phyloP scores from a whole-genome alignment of 345 rosid genomes.

The Hibiscus trionum region DNA sequence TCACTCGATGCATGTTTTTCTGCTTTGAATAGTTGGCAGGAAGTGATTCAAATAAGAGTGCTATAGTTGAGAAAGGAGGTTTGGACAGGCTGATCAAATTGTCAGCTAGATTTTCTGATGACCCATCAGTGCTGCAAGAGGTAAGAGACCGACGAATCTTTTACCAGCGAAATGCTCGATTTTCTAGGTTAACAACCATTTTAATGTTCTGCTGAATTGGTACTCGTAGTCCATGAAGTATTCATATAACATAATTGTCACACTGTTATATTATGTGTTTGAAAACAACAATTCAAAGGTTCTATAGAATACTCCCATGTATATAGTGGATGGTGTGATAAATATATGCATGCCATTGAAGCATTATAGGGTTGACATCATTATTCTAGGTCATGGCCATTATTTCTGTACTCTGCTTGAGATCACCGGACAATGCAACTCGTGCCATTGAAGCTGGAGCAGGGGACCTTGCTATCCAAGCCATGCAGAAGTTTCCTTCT shows the following conservation, averaged over 20 bases:
- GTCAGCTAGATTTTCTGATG: conserved; percentile 63
- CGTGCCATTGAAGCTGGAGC: conserved; percentile 90
- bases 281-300: neutral
- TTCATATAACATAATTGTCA: neutral
- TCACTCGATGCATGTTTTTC: neutral
- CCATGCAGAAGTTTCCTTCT: conserved; percentile 74
- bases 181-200: neutral
- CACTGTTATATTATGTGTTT: neutral
- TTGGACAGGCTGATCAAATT: conserved; percentile 60
- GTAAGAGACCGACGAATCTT: conserved; percentile 27
- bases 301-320: neutral
- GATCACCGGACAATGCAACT: conserved; percentile 81
- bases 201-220: neutral
- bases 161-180: neutral
- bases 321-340: neutral
- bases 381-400: conserved; percentile 62
- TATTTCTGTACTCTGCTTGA: conserved; percentile 66
- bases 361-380: neutral
- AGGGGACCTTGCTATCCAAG: conserved; percentile 78
- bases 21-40: conserved; percentile 72
- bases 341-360: neutral
- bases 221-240: too few relatives aligned
- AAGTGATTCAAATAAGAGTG: conserved; percentile 78
- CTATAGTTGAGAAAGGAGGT: conserved; percentile 72
- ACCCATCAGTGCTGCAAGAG: conserved; percentile 81